A percentile compares a stretch with the other conserved stretches of the same genome.
Evolutionary conservation across 2,329 filamentous ascomycete genomes (phyloP).

Genomic region (Colletotrichum melonis): DNA sequence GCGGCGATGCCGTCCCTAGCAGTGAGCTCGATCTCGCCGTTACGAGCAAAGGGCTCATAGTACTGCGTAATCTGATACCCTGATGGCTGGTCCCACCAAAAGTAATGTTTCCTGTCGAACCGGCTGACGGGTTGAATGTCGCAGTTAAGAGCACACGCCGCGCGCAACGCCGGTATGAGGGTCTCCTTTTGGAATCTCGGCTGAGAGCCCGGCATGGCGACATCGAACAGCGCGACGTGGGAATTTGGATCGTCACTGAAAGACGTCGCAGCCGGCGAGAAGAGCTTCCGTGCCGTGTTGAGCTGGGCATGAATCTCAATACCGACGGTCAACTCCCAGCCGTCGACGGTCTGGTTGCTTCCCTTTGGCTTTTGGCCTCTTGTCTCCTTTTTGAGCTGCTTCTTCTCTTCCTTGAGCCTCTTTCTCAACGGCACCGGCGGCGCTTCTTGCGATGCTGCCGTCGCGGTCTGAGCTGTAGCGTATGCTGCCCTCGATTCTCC

Average conservation of each 20-base stretch:
- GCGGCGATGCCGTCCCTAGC: constrained; percentile 83
- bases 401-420: constrained; percentile 77
- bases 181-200: constrained; percentile 86
- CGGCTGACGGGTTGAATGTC: constrained; percentile 79
- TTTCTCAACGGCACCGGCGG: constrained; percentile 71
- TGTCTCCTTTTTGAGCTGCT: constrained; percentile 75
- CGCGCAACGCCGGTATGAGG: constrained; percentile 88
- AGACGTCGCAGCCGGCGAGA: constrained; percentile 77
- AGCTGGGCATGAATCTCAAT: constrained; percentile 98
- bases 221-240: constrained; percentile 90
- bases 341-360: constrained; percentile 64
- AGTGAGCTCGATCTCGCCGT: constrained; percentile 78
- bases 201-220: constrained; percentile 89
- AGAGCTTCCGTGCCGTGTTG: constrained; percentile 89
- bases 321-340: constrained; percentile 95
- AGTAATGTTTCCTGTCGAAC: constrained; percentile 98
- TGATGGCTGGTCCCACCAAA: constrained; percentile 97
- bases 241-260: constrained; percentile 80
- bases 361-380: constrained; percentile 59
- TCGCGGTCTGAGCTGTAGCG: constrained; percentile 41
- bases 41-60: constrained; percentile 77
- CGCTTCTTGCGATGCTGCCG: constrained; percentile 34
- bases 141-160: constrained; percentile 87
- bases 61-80: constrained; percentile 99
- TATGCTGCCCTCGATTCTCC: constrained; percentile 34